Percentiles rank a stretch among this genome's conserved stretches.
phyloP scores from a whole-genome alignment of 495 filamentous ascomycete species.

The Venustampulla echinocandica region DNA sequence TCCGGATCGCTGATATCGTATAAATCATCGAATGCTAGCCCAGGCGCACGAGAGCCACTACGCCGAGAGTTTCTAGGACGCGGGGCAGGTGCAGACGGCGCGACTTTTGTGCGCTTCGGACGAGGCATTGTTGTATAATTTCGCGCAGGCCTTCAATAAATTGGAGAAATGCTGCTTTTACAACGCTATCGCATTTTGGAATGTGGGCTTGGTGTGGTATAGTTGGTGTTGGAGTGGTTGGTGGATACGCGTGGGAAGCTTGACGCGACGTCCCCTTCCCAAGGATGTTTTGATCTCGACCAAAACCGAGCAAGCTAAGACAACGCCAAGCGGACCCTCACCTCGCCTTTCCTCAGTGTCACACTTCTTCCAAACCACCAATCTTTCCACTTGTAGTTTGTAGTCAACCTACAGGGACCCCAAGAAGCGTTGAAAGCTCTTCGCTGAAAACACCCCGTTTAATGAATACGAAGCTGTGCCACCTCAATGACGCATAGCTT shows the following conservation, averaged over 20 bases:
- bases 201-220: not conserved
- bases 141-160: not conserved
- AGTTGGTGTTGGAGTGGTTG: not conserved
- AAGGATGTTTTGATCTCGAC: not conserved
- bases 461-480: too few relatives aligned
- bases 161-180: not conserved
- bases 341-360: not conserved
- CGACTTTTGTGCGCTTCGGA: constrained; percentile 34
- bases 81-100: constrained; percentile 23
- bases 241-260: not conserved
- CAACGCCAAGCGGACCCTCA: not conserved
- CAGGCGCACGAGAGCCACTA: not conserved
- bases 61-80: constrained; percentile 18
- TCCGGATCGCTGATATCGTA: constrained; percentile 21
- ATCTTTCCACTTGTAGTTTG: too few relatives aligned
- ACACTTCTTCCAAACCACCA: too few relatives aligned
- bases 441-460: too few relatives aligned
- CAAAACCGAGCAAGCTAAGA: too few relatives aligned
- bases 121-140: constrained; percentile 28
- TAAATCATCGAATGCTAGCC: constrained; percentile 8
- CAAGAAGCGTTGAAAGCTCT: too few relatives aligned
- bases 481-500: too few relatives aligned
- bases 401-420: too few relatives aligned
- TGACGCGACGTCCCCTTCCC: not conserved
- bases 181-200: constrained; percentile 16